Evolutionary conservation across 2,329 filamentous ascomycete species (phyloP).

Genomic region (Diaporthe aspalathi): DNA sequence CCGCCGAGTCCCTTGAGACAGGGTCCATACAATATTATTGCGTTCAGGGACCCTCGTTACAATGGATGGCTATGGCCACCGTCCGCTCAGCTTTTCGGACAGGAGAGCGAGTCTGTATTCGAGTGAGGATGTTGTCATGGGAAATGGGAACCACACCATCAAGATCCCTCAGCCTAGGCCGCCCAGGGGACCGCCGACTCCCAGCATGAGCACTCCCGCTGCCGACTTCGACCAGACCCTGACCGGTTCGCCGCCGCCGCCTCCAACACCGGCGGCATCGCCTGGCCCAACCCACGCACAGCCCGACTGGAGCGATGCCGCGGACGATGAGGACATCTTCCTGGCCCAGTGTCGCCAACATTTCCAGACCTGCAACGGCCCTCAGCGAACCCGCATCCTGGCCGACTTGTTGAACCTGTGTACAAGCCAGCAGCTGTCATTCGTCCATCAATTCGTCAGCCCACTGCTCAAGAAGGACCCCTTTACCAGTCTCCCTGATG

Average conservation of each 20-base stretch:
- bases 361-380: constrained; percentile 81
- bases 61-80: constrained; percentile 57
- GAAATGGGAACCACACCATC: constrained; percentile 58
- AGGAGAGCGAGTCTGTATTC: constrained; percentile 68
- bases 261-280: constrained; percentile 73
- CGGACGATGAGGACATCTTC: constrained; percentile 85
- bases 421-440: constrained; percentile 94
- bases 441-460: constrained; percentile 95
- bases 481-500: constrained; percentile 90
- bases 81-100: constrained; percentile 70
- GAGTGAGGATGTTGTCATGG: constrained; percentile 67
- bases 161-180: constrained; percentile 64
- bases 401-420: constrained; percentile 93
- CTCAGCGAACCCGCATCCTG: constrained; percentile 82
- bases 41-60: constrained; percentile 24
- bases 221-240: constrained; percentile 72
- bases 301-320: constrained; percentile 80
- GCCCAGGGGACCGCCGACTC: constrained; percentile 71
- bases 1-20: constrained; percentile 20
- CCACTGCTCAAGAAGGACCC: constrained; percentile 96
- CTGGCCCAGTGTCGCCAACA: constrained; percentile 82
- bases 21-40: constrained; percentile 29
- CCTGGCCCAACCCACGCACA: constrained; percentile 71
- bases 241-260: constrained; percentile 71
- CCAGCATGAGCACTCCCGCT: constrained; percentile 74